Conservation (phyloP, 2,329 filamentous ascomycete species). For the Talaromyces rugulosus region DNA sequence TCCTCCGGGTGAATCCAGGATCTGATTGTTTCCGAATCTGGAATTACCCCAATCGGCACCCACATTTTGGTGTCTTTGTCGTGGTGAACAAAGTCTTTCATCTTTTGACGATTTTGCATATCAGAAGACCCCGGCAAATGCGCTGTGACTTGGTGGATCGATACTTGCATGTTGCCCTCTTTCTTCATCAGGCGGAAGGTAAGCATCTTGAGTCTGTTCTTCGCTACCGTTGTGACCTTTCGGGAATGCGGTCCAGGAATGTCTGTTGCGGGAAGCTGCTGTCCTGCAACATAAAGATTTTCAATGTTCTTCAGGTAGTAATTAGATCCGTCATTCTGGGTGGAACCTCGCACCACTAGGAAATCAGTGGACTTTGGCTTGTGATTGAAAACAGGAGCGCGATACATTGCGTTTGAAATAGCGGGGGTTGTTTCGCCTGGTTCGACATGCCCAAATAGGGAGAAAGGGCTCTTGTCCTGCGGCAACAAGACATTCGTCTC, state of each 20-base stretch:
- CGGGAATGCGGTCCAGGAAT: constrained; percentile 90
- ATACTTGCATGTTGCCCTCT: constrained; percentile 64
- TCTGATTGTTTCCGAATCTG: constrained; percentile 76
- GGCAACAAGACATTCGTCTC: constrained; percentile 84
- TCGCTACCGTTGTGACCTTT: constrained; percentile 94
- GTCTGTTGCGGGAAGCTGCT: constrained; percentile 87
- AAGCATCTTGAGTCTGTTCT: constrained; percentile 95
- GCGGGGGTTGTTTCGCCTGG: constrained; percentile 86
- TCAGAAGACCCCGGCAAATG: constrained; percentile 93
- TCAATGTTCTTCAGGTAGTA: constrained; percentile 89
- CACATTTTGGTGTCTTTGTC: constrained; percentile 85
- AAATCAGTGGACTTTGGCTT: constrained; percentile 75
- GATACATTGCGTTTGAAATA: constrained; percentile 91
- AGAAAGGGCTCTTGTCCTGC: constrained; percentile 94
- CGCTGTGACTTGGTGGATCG: constrained; percentile 78
- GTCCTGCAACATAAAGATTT: constrained; percentile 84
- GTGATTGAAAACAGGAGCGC: constrained; percentile 90
- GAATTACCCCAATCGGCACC: constrained; percentile 72
- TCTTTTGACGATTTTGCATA: constrained; percentile 91
- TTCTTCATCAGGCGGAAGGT: constrained; percentile 83
- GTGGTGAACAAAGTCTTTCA: constrained; percentile 93
- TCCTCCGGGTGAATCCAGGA: constrained; percentile 93
- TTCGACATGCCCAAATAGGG: constrained; percentile 89
- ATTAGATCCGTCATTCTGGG: constrained; percentile 68
- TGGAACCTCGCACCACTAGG: constrained; percentile 76